A percentile compares a stretch with the other conserved stretches of the same genome.
phyloP scores from a whole-genome alignment of 805 yeast species.

The Ascoidea tarda region DNA sequence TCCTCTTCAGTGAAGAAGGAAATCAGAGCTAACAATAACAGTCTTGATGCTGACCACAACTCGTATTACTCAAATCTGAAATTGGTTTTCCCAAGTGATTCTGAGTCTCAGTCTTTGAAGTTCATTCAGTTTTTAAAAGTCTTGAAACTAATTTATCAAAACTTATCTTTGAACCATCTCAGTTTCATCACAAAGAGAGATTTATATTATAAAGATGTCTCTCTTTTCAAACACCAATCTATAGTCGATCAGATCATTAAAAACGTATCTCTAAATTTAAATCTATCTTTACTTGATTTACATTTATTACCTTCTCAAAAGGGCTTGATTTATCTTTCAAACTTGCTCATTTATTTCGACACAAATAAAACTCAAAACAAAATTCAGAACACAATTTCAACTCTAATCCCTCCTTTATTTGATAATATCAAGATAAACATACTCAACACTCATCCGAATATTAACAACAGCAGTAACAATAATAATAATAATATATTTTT shows the following conservation, averaged over 20 bases:
- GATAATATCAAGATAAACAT: too few species aligned
- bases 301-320: conserved; percentile 47
- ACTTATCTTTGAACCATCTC: conserved; percentile 5
- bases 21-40: too few species aligned
- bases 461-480: too few species aligned
- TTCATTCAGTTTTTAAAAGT: conserved; percentile 2
- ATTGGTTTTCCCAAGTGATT: neutral
- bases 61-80: neutral
- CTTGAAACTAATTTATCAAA: conserved; percentile 6
- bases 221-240: conserved; percentile 31
- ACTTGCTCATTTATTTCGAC: neutral
- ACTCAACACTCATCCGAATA: too few species aligned
- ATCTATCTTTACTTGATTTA: conserved; percentile 23
- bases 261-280: conserved; percentile 24
- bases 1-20: neutral
- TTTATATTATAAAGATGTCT: conserved; percentile 47
- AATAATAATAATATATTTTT: too few species aligned
- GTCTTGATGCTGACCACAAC: too few species aligned
- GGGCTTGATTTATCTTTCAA: conserved; percentile 23
- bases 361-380: neutral
- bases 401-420: neutral
- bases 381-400: neutral
- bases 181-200: conserved; percentile 32
- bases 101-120: neutral
- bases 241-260: conserved; percentile 27